Evolutionary conservation across 345 rosid species (phyloP).

Genomic region (Ceriops tagal): DNA sequence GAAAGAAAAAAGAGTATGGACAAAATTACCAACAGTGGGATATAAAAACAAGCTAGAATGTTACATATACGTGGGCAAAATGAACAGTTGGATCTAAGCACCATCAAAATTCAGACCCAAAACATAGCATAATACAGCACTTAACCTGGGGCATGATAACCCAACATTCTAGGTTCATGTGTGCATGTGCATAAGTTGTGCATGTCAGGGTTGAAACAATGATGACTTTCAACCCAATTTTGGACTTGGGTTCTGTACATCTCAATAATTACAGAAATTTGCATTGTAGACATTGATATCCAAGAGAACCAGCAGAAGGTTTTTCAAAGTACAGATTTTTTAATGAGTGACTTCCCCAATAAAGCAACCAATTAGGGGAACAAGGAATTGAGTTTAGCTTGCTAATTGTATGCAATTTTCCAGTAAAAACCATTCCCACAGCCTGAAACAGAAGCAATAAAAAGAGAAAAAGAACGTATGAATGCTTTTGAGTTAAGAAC

Average conservation of each 20-base stretch:
- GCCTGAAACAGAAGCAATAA: not conserved
- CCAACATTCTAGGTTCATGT: not conserved
- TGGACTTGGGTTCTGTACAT: too few relatives aligned
- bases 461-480: not conserved
- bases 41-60: not conserved
- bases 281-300: not conserved
- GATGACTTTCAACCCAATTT: too few relatives aligned
- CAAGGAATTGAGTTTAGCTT: too few relatives aligned
- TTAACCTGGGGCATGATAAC: too few relatives aligned
- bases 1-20: slow-evolving; percentile 7
- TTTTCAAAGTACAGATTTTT: not conserved
- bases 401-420: too few relatives aligned
- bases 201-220: too few relatives aligned
- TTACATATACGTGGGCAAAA: not conserved
- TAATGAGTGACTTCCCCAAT: not conserved
- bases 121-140: too few relatives aligned
- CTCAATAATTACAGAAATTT: not conserved
- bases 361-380: not conserved
- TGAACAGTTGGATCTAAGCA: not conserved
- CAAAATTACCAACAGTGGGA: not conserved
- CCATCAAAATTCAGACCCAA: not conserved
- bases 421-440: not conserved
- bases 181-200: too few relatives aligned
- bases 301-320: not conserved
- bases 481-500: not conserved